phyloP scores from a whole-genome alignment of 176 grass and related monocot genomes.

The Cenchrus purpureus region DNA sequence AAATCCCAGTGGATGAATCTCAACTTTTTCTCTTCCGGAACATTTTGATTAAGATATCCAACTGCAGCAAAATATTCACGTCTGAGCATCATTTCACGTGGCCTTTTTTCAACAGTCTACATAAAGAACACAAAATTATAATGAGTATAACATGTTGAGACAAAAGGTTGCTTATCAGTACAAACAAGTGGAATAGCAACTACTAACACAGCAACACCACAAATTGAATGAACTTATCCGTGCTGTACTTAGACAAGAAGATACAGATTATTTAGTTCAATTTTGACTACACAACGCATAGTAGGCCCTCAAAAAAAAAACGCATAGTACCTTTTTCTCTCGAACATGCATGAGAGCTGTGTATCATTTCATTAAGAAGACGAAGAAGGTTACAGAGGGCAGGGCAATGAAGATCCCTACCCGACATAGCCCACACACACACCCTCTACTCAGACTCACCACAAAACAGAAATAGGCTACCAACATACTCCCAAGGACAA shows the following conservation, averaged over 20 bases:
- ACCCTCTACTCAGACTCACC: too few species aligned
- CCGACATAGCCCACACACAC: too few species aligned
- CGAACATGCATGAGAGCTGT: too few species aligned
- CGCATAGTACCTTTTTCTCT: background rate
- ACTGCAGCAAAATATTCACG: constrained; percentile 92
- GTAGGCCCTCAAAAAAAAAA: too few species aligned
- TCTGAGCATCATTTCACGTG: constrained; percentile 98
- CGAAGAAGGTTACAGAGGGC: too few species aligned
- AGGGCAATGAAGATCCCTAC: too few species aligned
- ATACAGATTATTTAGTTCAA: background rate
- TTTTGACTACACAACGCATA: background rate
- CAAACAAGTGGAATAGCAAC: constrained; percentile 38
- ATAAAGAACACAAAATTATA: constrained; percentile 33
- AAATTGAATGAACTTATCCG: background rate
- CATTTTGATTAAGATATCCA: constrained; percentile 95
- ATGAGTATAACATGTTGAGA: background rate
- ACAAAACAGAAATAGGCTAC: too few species aligned
- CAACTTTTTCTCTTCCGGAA: constrained; percentile 84
- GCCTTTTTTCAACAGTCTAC: constrained; percentile 99
- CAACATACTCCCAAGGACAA: too few species aligned
- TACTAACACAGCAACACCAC: background rate
- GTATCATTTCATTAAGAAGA: too few species aligned
- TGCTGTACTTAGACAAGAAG: constrained; percentile 26
- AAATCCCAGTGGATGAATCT: constrained; percentile 99
- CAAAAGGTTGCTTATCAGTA: background rate